phyloP scores from a whole-genome alignment of 2,329 filamentous ascomycete genomes.

The Emericellopsis cladophorae region DNA sequence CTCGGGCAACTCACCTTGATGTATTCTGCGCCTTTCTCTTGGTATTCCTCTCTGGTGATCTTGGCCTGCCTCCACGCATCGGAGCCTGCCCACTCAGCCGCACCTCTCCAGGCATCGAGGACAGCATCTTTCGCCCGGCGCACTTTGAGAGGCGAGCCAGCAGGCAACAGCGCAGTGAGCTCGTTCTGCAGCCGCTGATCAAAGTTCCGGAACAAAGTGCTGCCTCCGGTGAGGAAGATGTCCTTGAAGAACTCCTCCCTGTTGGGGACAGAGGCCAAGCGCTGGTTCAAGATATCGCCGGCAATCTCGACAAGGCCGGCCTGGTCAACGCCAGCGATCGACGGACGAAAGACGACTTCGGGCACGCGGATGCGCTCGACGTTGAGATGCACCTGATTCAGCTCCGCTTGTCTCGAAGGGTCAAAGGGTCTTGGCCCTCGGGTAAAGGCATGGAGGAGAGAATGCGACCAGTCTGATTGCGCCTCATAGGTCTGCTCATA shows the following conservation, averaged over 20 bases:
- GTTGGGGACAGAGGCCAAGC: slow-evolving; percentile 46
- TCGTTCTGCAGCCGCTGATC: slow-evolving; percentile 69
- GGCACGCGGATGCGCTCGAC: slow-evolving; percentile 91
- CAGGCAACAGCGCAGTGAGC: slow-evolving; percentile 58
- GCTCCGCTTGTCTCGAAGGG: slow-evolving; percentile 62
- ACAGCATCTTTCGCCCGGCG: slow-evolving; percentile 64
- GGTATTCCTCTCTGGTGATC: slow-evolving; percentile 70
- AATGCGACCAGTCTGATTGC: slow-evolving; percentile 91
- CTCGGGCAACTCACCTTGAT: slow-evolving; percentile 53
- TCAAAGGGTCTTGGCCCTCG: slow-evolving; percentile 83
- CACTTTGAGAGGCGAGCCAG: slow-evolving; percentile 53
- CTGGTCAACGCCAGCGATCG: slow-evolving; percentile 86
- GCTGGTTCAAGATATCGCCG: slow-evolving; percentile 76
- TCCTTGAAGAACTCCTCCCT: slow-evolving; percentile 67
- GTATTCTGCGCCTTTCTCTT: slow-evolving; percentile 88
- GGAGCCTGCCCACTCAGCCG: slow-evolving; percentile 68
- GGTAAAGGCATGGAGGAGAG: slow-evolving; percentile 77
- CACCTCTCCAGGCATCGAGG: slow-evolving; percentile 87
- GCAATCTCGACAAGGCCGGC: slow-evolving; percentile 88
- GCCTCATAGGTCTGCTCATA: slow-evolving; percentile 88
- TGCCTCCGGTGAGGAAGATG: slow-evolving; percentile 90
- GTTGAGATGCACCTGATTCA: slow-evolving; percentile 86
- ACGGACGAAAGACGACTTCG: slow-evolving; percentile 85
- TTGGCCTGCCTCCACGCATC: slow-evolving; percentile 48
- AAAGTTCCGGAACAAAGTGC: slow-evolving; percentile 75